phyloP scores from a whole-genome alignment of 1,284 basidiomycete genomes.

The Leccinum subspadiceum region DNA sequence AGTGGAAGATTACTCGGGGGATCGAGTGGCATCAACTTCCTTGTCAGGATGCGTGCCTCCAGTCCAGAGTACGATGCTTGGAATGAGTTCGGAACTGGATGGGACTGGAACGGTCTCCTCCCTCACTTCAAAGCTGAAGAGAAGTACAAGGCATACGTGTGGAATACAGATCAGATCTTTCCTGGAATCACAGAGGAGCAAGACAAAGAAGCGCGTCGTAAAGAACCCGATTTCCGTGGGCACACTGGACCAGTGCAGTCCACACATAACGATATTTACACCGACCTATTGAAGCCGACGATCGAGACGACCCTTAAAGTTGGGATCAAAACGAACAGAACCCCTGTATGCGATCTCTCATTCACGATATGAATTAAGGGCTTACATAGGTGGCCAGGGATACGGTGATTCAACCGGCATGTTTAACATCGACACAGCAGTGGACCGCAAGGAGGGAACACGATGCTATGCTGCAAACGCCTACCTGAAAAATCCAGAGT shows the following conservation, averaged over 20 bases:
- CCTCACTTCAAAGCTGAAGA: slow-evolving; percentile 21
- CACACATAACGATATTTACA: slow-evolving; percentile 19
- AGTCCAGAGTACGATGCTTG: slow-evolving; percentile 21
- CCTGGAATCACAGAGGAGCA: slow-evolving; percentile 17
- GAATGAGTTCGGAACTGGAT: slow-evolving; percentile 19
- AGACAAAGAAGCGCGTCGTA: slow-evolving; percentile 14
- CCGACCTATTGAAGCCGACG: slow-evolving; percentile 17
- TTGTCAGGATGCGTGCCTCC: slow-evolving; percentile 23
- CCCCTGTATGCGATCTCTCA: slow-evolving; percentile 9
- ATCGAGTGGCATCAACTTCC: slow-evolving; percentile 21
- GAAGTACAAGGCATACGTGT: slow-evolving; percentile 8
- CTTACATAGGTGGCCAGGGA: slow-evolving; percentile 12
- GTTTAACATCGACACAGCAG: slow-evolving; percentile 22
- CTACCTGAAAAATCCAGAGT: slow-evolving; percentile 16
- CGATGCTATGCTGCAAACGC: slow-evolving; percentile 23
- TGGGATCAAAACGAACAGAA: slow-evolving; percentile 19
- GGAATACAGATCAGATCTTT: slow-evolving; percentile 21
- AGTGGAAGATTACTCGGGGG: slow-evolving; percentile 23
- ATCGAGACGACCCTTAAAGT: slow-evolving; percentile 11
- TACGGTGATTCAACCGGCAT: slow-evolving; percentile 22
- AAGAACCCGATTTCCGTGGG: slow-evolving; percentile 17
- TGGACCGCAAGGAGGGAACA: slow-evolving; percentile 15
- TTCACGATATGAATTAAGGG: background rate
- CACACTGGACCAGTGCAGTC: slow-evolving; percentile 12
- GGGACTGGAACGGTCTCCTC: slow-evolving; percentile 18